phyloP scores from a whole-genome alignment of 352 stramenopile genomes.

The Paralagenidium karlingii region DNA sequence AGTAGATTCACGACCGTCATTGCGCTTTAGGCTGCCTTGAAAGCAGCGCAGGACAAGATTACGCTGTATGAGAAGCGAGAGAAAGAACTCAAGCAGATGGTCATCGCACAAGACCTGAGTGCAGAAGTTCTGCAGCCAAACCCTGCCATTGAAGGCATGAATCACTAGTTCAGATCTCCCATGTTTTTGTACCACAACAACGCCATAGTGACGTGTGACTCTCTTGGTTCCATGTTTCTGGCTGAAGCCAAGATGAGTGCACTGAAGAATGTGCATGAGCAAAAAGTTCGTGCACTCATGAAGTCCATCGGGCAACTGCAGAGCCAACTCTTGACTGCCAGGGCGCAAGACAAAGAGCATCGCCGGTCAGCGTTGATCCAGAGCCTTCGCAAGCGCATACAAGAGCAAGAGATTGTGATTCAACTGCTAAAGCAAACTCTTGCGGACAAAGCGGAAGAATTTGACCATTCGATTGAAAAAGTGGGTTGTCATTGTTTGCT shows the following conservation, averaged over 20 bases:
- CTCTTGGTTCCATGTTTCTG: not conserved
- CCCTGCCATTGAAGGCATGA: conserved; percentile 29
- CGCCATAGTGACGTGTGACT: not conserved
- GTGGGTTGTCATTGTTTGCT: too few relatives aligned
- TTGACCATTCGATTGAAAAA: conserved; percentile 36
- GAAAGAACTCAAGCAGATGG: conserved; percentile 33
- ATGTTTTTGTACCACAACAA: too few relatives aligned
- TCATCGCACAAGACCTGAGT: conserved; percentile 24
- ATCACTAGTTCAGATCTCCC: too few relatives aligned
- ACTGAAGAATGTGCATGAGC: conserved; percentile 49
- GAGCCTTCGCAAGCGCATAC: conserved; percentile 52
- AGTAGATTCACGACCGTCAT: not conserved
- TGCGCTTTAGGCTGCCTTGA: conserved; percentile 24
- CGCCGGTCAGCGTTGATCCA: conserved; percentile 77
- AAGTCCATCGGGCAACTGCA: conserved; percentile 76
- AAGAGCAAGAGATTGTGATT: conserved; percentile 72
- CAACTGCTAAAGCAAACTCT: conserved; percentile 77
- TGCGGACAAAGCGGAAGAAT: conserved; percentile 45
- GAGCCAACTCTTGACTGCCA: conserved; percentile 53
- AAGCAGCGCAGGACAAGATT: conserved; percentile 38
- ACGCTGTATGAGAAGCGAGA: conserved; percentile 44
- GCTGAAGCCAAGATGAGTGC: conserved; percentile 41
- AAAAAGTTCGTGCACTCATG: conserved; percentile 78
- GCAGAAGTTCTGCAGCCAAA: conserved; percentile 15
- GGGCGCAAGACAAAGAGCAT: conserved; percentile 78